A percentile compares a stretch with the other conserved stretches of the same genome.
phyloP scores from a whole-genome alignment of 192 early-diverging fungal species.

The Pilobolus umbonatus region DNA sequence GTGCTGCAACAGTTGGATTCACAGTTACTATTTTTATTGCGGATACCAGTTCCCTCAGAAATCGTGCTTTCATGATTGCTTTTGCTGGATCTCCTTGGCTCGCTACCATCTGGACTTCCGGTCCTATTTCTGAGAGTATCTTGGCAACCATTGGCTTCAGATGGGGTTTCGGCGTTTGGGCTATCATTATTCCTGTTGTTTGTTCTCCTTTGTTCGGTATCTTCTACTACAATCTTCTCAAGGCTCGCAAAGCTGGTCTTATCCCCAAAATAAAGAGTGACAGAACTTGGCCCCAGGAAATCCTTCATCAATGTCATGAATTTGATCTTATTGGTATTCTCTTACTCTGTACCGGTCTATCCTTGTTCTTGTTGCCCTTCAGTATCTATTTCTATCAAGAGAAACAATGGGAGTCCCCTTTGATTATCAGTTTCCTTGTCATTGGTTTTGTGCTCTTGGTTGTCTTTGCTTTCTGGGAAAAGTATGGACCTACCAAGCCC shows the following conservation, averaged over 20 bases:
- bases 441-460: constrained; percentile 3
- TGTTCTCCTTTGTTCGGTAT: constrained; percentile 6
- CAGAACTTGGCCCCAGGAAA: background rate
- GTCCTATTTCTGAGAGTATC: constrained; percentile 12
- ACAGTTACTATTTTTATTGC: constrained; percentile 3
- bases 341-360: constrained; percentile 12
- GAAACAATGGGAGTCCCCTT: constrained; percentile 8
- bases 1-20: background rate
- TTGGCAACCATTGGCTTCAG: constrained; percentile 11
- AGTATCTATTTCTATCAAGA: background rate
- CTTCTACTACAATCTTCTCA: constrained; percentile 4
- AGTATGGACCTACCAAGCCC: background rate
- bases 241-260: constrained; percentile 14
- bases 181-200: constrained; percentile 11
- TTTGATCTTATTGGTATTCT: constrained; percentile 8
- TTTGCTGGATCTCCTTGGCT: constrained; percentile 6
- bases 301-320: background rate
- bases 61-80: constrained; percentile 13
- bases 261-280: constrained; percentile 9
- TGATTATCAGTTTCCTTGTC: constrained; percentile 12
- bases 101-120: constrained; percentile 9
- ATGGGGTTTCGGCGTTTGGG: constrained; percentile 23
- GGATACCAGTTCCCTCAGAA: constrained; percentile 7
- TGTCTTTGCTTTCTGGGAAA: constrained; percentile 7
- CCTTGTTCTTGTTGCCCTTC: constrained; percentile 16